Conservation (phyloP, 306 rosid species). For the Neltuma alba region DNA sequence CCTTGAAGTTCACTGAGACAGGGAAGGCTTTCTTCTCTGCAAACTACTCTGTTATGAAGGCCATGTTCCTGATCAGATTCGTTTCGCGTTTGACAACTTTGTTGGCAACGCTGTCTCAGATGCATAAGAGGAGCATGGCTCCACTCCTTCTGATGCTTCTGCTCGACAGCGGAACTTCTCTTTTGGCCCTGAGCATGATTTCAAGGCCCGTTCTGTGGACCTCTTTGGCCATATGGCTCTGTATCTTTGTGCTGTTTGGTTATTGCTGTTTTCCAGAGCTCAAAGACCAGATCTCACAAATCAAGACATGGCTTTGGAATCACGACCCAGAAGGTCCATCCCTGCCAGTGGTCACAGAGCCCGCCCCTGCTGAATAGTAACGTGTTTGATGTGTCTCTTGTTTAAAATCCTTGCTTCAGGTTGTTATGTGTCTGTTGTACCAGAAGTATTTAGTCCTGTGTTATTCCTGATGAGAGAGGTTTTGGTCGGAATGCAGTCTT, state of each 20-base stretch:
- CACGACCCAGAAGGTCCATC: neutral
- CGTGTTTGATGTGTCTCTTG: neutral
- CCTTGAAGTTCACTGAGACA: neutral
- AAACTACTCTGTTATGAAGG: neutral
- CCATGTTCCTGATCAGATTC: neutral
- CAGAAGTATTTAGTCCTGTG: no score
- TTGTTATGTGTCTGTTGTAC: no score
- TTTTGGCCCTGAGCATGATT: slow-evolving; percentile 4
- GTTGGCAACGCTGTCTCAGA: neutral
- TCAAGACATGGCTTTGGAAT: neutral
- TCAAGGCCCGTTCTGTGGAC: neutral
- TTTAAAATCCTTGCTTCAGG: no score
- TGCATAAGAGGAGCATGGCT: neutral
- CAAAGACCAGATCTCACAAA: neutral
- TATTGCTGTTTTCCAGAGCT: neutral
- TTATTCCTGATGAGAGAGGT: no score
- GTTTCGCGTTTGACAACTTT: neutral
- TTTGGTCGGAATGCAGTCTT: no score
- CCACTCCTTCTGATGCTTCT: neutral
- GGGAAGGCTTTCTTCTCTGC: neutral
- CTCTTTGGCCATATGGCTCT: neutral
- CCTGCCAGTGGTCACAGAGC: neutral
- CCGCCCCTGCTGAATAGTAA: neutral
- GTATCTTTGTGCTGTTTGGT: neutral
- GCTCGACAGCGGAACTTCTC: neutral